Evolutionary conservation across 352 stramenopile genomes (phyloP).

Genomic region (Phytophthora meadii): DNA sequence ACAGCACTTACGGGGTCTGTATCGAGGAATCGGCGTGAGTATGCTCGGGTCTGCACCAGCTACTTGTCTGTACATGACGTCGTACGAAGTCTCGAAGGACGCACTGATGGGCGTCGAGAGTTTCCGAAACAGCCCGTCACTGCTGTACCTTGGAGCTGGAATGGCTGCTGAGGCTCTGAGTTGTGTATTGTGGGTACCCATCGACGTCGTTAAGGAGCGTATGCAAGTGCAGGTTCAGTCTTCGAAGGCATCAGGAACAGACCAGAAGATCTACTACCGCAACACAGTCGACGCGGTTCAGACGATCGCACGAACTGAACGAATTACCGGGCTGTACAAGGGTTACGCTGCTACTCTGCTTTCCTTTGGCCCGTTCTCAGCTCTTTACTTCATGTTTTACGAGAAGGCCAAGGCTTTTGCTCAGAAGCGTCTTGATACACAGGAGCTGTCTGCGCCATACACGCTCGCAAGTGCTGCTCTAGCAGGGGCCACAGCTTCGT

Average conservation of each 20-base stretch:
- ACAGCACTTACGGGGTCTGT: conserved; percentile 87
- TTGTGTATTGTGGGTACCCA: conserved; percentile 98
- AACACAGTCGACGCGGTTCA: conserved; percentile 91
- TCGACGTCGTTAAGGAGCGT: conserved; percentile 99
- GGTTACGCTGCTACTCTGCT: conserved; percentile 95
- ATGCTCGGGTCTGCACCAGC: conserved; percentile 95
- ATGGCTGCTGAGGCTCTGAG: conserved; percentile 83
- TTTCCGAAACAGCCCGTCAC: conserved; percentile 56
- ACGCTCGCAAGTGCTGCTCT: conserved; percentile 74
- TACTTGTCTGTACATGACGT: conserved; percentile 97
- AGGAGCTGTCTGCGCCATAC: conserved; percentile 66
- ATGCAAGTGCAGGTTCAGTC: conserved; percentile 94
- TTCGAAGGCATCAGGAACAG: neutral
- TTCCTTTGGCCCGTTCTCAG: conserved; percentile 98
- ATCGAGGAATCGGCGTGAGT: conserved; percentile 95
- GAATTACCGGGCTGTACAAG: conserved; percentile 93
- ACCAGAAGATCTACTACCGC: conserved; percentile 84
- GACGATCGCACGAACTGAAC: conserved; percentile 92
- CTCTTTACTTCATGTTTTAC: conserved; percentile 98
- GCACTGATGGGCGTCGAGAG: conserved; percentile 48
- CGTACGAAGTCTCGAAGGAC: conserved; percentile 93
- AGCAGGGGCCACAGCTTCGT: conserved; percentile 92
- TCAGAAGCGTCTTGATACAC: conserved; percentile 44
- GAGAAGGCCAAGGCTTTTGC: conserved; percentile 83
- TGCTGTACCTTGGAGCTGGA: conserved; percentile 75